Conservation (phyloP, 2,329 filamentous ascomycete species). For the Xenosphaeropsis pyriputrescens region DNA sequence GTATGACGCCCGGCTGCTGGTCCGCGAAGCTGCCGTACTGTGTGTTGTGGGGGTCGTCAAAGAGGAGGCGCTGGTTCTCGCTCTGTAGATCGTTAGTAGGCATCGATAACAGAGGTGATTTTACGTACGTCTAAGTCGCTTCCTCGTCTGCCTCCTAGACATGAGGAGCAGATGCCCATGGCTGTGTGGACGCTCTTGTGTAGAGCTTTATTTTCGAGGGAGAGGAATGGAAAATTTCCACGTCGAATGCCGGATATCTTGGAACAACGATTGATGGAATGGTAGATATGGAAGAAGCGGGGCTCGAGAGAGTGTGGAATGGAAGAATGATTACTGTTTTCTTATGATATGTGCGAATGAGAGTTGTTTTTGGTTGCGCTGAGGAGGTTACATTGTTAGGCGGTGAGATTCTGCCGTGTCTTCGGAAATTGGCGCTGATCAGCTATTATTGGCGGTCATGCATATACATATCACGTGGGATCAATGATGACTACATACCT, state of each 20-base stretch:
- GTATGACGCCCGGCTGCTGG: slow-evolving; percentile 29
- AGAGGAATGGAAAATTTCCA: slow-evolving; percentile 50
- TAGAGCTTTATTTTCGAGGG: slow-evolving; percentile 27
- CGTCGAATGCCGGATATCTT: slow-evolving; percentile 11
- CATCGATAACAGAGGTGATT: not conserved
- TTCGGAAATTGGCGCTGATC: too few relatives aligned
- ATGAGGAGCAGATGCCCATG: slow-evolving; percentile 49
- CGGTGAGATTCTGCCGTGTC: too few relatives aligned
- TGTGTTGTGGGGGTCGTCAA: slow-evolving; percentile 42
- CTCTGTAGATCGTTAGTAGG: slow-evolving; percentile 8
- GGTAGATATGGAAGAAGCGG: too few relatives aligned
- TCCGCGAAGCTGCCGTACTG: slow-evolving; percentile 51
- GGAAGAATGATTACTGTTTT: too few relatives aligned
- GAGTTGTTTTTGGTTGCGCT: too few relatives aligned
- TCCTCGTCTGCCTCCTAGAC: slow-evolving; percentile 34
- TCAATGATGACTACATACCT: too few relatives aligned
- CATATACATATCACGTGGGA: too few relatives aligned
- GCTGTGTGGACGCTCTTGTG: not conserved
- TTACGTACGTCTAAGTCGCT: slow-evolving; percentile 35
- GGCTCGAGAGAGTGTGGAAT: too few relatives aligned
- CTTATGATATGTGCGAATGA: too few relatives aligned
- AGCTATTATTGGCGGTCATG: too few relatives aligned
- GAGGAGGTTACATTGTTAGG: too few relatives aligned
- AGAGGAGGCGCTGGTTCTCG: slow-evolving; percentile 34
- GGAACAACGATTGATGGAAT: too few relatives aligned